Conservation (phyloP, 805 yeast genomes). For the Komagataella mondaviorum region DNA sequence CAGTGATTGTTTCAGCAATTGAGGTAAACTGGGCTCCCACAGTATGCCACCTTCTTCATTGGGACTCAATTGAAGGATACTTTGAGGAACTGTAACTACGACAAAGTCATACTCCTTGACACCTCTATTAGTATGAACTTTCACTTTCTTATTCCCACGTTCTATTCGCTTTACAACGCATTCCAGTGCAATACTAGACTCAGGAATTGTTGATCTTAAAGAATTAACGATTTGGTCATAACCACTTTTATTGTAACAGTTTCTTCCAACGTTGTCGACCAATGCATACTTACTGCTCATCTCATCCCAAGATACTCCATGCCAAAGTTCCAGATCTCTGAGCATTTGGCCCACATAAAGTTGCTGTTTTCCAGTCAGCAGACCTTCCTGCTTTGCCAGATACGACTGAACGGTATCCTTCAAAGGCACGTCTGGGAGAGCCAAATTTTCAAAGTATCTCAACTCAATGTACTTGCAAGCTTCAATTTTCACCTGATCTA, state of each 20-base stretch:
- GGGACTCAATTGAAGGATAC: conserved; percentile 35
- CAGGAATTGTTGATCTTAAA: conserved; percentile 25
- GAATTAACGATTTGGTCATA: conserved; percentile 38
- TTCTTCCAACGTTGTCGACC: conserved; percentile 68
- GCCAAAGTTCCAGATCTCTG: conserved; percentile 65
- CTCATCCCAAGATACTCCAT: conserved; percentile 55
- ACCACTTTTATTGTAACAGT: conserved; percentile 54
- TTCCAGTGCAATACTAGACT: conserved; percentile 22
- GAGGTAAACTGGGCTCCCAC: conserved; percentile 47
- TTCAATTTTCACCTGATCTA: conserved; percentile 38
- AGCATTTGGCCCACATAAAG: conserved; percentile 35
- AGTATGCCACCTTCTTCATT: conserved; percentile 29
- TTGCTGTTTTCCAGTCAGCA: conserved; percentile 38
- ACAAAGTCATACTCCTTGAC: conserved; percentile 32
- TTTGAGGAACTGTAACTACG: conserved; percentile 69
- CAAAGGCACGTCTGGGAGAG: conserved; percentile 36
- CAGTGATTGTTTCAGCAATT: conserved; percentile 26
- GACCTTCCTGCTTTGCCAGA: conserved; percentile 26
- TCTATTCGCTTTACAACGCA: conserved; percentile 27
- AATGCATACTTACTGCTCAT: conserved; percentile 57
- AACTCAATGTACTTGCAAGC: conserved; percentile 45
- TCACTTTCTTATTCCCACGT: conserved; percentile 14
- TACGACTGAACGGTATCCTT: conserved; percentile 32
- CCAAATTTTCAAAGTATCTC: conserved; percentile 35
- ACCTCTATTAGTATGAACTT: conserved; percentile 21